A percentile compares a stretch with the other conserved stretches of the same genome.
Conservation (phyloP, 352 stramenopile genomes). For the Phytopythium kandeliae region DNA sequence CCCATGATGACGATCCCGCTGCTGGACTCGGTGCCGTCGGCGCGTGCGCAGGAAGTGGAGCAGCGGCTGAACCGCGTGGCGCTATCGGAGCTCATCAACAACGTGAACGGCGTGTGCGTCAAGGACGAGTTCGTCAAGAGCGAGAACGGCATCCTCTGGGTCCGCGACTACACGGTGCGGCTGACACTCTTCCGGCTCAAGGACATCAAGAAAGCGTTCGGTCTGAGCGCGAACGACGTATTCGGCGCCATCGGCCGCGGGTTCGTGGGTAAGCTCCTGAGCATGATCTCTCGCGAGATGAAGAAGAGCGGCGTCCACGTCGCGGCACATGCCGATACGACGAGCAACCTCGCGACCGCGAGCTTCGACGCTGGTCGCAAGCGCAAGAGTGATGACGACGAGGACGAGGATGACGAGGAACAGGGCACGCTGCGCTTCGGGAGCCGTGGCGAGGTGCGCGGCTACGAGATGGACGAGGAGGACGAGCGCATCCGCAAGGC, state of each 20-base stretch:
- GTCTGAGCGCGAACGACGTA: slow-evolving; percentile 92
- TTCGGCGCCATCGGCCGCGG: slow-evolving; percentile 74
- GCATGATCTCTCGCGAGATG: slow-evolving; percentile 93
- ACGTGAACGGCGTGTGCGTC: slow-evolving; percentile 89
- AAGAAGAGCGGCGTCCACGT: slow-evolving; percentile 80
- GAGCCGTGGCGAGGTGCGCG: slow-evolving; percentile 70
- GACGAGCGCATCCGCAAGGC: slow-evolving; percentile 82
- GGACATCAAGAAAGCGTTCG: slow-evolving; percentile 95
- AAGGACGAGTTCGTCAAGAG: slow-evolving; percentile 89
- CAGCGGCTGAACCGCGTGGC: slow-evolving; percentile 91
- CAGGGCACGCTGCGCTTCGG: slow-evolving; percentile 85
- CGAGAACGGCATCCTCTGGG: slow-evolving; percentile 90
- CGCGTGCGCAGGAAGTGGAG: slow-evolving; percentile 69
- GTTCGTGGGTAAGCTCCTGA: slow-evolving; percentile 93
- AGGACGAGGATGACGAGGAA: slow-evolving; percentile 85
- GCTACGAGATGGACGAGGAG: slow-evolving; percentile 93
- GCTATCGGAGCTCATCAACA: slow-evolving; percentile 92
- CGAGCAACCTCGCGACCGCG: slow-evolving; percentile 26
- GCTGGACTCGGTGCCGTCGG: slow-evolving; percentile 33
- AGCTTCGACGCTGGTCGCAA: slow-evolving; percentile 26
- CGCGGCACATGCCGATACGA: slow-evolving; percentile 41
- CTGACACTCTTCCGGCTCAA: slow-evolving; percentile 93
- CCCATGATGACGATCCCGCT: slow-evolving; percentile 99
- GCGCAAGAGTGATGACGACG: slow-evolving; percentile 63
- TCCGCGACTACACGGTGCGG: slow-evolving; percentile 96